Evolutionary conservation across 2,329 filamentous ascomycete genomes (phyloP), one percentile per base, ranked within the genome.

Genomic region (Cladosporium velox): DNA sequence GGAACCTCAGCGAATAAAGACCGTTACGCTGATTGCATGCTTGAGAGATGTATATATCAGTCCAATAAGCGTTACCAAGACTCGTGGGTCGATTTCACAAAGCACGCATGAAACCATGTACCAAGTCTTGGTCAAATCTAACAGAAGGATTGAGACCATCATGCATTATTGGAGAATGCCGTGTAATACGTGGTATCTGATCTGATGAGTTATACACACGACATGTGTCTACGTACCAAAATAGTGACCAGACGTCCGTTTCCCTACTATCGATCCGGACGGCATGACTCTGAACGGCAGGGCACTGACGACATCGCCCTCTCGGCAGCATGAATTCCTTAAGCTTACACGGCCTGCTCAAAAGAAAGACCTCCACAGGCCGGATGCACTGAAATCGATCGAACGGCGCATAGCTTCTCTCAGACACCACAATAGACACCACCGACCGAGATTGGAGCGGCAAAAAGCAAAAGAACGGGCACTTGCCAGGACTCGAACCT

Each of bases 401-500:
- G 4, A 41, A n/a, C 6, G 18, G 7, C 18, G 15, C 3, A n/a
- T 18, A 44, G 18, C 18, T 47, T 8, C 41, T 18, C n/a, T 2
- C 8, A 3, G 18, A 3, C 6, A 3, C 18, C 41, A 15, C 41
- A 21, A 41, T 6, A 2, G n/a, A 47, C 18, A 47, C 8, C 8
- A 4, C 41, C 8, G 7, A 21, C 41, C 1, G n/a, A 21, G 7
- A 1, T 21, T 21, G 3, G 10, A 21, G 38, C 38, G 10, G 18
- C 18, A 44, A 62, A 62, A 52, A 38, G 41, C 59, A 60, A 60
- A 60, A 60, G 44, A 41, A 52, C 7, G 35, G 59, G 59, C 28
- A 18, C 21, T 41, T 52, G 47, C 59, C 59, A 28, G 59, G 59
- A 62, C 59, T 62, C 59, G 59, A 62, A 62, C 59, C 59, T 28